Conservation (phyloP, 805 yeast species). For the Dipodascus geniculatus region DNA sequence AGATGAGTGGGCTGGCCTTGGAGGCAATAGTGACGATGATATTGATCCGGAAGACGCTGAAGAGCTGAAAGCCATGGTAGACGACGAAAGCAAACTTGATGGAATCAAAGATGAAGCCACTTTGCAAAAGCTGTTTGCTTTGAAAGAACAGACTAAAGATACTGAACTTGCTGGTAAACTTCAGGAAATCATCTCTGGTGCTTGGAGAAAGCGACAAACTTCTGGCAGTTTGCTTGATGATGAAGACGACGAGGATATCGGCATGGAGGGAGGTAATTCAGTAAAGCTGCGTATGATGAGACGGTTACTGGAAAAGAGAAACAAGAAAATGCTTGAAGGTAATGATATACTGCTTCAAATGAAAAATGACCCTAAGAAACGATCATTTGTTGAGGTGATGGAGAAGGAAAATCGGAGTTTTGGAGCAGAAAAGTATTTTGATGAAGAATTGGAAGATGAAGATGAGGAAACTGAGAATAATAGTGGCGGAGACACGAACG, state of each 20-base stretch:
- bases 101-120: conserved; percentile 9
- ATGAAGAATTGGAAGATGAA: background rate
- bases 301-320: background rate
- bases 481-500: background rate
- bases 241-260: conserved; percentile 7
- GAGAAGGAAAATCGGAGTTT: background rate
- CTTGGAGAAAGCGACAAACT: conserved; percentile 7
- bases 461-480: background rate
- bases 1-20: conserved; percentile 22
- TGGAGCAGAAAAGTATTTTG: background rate
- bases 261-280: background rate
- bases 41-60: conserved; percentile 11
- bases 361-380: background rate
- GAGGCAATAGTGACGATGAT: conserved; percentile 19
- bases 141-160: conserved; percentile 14
- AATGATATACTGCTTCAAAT: background rate
- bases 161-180: conserved; percentile 14
- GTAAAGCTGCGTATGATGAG: background rate
- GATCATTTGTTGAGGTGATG: background rate
- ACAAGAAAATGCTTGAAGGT: background rate
- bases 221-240: conserved; percentile 4
- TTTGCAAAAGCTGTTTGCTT: conserved; percentile 13
- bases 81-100: conserved; percentile 10
- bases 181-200: conserved; percentile 19
- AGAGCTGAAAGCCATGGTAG: conserved; percentile 16